Percentiles rank a stretch among this genome's conserved stretches.
These are phyloP conservation scores for Lyophyllum decastes DNA, from an alignment of 768 basidiomycete species.

Conservation along the genomic window DNA sequence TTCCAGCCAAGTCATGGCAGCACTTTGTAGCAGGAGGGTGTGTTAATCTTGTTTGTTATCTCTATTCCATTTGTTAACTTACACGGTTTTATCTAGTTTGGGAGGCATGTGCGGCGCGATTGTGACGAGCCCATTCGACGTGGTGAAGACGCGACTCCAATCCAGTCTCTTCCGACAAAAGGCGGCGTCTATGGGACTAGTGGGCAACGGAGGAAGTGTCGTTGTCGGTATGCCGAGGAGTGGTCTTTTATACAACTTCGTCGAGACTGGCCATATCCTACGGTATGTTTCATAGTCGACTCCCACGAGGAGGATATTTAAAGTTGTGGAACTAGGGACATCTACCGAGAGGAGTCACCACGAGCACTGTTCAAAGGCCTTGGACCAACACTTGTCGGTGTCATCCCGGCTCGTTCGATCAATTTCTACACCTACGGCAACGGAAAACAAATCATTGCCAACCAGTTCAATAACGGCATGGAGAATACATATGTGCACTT, in stretches of 20 bases:
- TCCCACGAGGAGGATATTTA: background rate
- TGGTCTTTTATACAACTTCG: slow-evolving; percentile 86
- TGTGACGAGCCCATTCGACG: slow-evolving; percentile 96
- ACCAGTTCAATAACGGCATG: slow-evolving; percentile 72
- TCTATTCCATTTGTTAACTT: background rate
- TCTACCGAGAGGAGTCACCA: slow-evolving; percentile 86
- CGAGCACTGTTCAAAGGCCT: slow-evolving; percentile 93
- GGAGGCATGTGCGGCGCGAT: slow-evolving; percentile 98
- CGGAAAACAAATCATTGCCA: slow-evolving; percentile 88
- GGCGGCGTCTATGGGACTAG: slow-evolving; percentile 37
- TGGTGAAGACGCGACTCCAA: slow-evolving; percentile 96
- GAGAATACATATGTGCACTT: slow-evolving; percentile 91
- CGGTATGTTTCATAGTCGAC: slow-evolving; percentile 46
- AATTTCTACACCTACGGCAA: slow-evolving; percentile 99
- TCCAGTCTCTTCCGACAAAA: slow-evolving; percentile 74
- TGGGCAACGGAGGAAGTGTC: slow-evolving; percentile 36
- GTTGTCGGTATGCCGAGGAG: slow-evolving; percentile 40
- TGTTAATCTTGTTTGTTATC: slow-evolving; percentile 28
- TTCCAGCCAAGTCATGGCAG: slow-evolving; percentile 79
- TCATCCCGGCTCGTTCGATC: slow-evolving; percentile 93
- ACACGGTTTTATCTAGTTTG: slow-evolving; percentile 49
- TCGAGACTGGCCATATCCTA: slow-evolving; percentile 90
- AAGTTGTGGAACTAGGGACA: slow-evolving; percentile 53
- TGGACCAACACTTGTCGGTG: slow-evolving; percentile 92
- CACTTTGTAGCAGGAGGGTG: slow-evolving; percentile 90